Conservation (phyloP, 306 rosid genomes). For the Mimosa bimucronata region DNA sequence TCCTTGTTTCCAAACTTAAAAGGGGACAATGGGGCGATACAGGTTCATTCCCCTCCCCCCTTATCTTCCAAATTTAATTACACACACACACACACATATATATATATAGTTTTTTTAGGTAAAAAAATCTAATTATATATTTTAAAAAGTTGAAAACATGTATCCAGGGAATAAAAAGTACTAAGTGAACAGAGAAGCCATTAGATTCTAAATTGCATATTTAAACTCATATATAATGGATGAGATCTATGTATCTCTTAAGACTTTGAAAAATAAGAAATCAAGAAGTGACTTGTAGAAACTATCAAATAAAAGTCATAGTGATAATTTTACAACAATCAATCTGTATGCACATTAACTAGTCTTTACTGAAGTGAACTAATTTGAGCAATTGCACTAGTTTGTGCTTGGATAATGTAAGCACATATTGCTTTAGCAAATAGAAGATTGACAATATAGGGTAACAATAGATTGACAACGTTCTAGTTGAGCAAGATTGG, state of each 20-base stretch:
- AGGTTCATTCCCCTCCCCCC: background rate
- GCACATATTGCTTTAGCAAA: background rate
- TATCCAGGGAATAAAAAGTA: slow-evolving; percentile 4
- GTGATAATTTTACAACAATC: slow-evolving; percentile 23
- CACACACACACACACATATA: too few relatives aligned
- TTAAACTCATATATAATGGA: background rate
- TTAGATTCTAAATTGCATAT: slow-evolving; percentile 17
- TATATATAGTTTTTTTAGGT: too few relatives aligned
- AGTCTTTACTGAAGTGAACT: slow-evolving; percentile 2
- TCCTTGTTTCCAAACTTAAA: background rate
- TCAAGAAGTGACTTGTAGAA: background rate
- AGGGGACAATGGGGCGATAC: background rate
- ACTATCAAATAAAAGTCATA: slow-evolving; percentile 8
- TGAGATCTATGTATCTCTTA: slow-evolving; percentile 9
- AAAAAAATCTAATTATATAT: too few relatives aligned
- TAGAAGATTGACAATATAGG: background rate
- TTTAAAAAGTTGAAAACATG: slow-evolving; percentile 9
- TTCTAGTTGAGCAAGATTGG: background rate
- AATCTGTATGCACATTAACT: background rate
- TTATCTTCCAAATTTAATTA: background rate
- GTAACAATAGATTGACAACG: background rate
- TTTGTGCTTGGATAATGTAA: background rate
- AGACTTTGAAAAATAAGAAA: background rate
- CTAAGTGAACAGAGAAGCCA: slow-evolving; percentile 7
- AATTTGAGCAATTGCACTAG: slow-evolving; percentile 4